Evolutionary conservation across 257 asterid genomes (phyloP), one percentile per base, ranked within the genome.

Genomic region (Nicotiana sylvestris): DNA sequence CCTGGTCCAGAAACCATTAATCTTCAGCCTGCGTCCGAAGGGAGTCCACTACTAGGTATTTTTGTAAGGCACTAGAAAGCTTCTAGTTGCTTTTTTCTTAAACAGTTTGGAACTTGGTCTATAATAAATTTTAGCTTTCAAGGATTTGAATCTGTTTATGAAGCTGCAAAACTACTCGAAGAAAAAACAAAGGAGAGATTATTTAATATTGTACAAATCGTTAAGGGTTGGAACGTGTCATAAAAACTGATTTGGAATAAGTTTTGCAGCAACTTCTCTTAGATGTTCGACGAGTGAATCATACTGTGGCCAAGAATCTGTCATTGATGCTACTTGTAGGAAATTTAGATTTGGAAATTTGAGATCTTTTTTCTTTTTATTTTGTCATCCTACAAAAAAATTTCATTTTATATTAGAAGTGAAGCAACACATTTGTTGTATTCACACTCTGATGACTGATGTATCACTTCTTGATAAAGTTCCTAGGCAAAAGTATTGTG

Each of bases 401-500:
- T 25, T 72, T 27, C 43, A 1, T 49, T 49, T 6, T 25, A 74
- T 49, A 74, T 6, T 27, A 10, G 43, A 27, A 49, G 62, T 74
- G 39, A 74, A 74, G 80, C 25, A 49, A 27, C 62, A 49, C 25
- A 13, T 13, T 74, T 74, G 58, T 49, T 74, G 62, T 49, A 25
- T 49, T 46, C 39, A 15, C 37, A 46, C 49, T 60, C 43, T 29
- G 68, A 81, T 76, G 70, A 66, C 89, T 90, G 80, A 85, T 53
- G 74, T 4, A n/a, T 39, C 35, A 17, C 81, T 85, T 77, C 60
- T 83, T 70, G 70, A 62, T 89, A 87, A 84, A 96, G 99, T 96
- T 85, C 98, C 99, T 13, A 89, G 97, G 87, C 98, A 92, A 88
- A 96, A 92, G 80, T 96, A 96, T 72, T 96, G 99, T 82, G 98